A percentile compares a stretch with the other conserved stretches of the same genome.
Conservation (phyloP, 805 yeast species). For the Lipomyces sp. region DNA sequence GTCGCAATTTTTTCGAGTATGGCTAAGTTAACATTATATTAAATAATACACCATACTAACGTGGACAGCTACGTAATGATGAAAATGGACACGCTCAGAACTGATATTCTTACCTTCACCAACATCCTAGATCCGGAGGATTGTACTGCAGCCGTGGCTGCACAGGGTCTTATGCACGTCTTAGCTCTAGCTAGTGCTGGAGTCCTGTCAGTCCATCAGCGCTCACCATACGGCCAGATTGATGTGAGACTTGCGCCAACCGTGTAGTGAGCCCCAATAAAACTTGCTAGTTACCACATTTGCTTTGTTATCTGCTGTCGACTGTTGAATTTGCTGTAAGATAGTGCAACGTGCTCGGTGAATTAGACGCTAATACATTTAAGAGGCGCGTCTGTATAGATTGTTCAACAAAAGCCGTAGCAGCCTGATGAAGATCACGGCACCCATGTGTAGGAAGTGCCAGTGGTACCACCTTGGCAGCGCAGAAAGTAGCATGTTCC, state of each 20-base stretch:
- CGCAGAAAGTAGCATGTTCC: no score
- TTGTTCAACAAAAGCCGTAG: no score
- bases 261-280: background rate
- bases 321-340: background rate
- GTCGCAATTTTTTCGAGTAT: conserved; percentile 33
- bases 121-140: conserved; percentile 16
- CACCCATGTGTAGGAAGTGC: no score
- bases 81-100: conserved; percentile 13
- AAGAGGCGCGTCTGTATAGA: background rate
- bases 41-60: background rate
- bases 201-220: conserved; percentile 20
- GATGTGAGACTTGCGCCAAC: conserved; percentile 8
- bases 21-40: background rate
- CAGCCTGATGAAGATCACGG: no score
- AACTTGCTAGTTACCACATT: background rate
- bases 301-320: background rate
- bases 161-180: conserved; percentile 27
- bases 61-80: conserved; percentile 18
- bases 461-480: no score
- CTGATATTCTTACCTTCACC: conserved; percentile 11
- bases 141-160: conserved; percentile 18
- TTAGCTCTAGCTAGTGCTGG: conserved; percentile 22
- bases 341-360: background rate
- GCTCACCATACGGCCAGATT: conserved; percentile 2
- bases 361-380: background rate